Base-by-base conservation (phyloP, 495 filamentous ascomycete species). In the Penicillium samsonianum region DNA sequence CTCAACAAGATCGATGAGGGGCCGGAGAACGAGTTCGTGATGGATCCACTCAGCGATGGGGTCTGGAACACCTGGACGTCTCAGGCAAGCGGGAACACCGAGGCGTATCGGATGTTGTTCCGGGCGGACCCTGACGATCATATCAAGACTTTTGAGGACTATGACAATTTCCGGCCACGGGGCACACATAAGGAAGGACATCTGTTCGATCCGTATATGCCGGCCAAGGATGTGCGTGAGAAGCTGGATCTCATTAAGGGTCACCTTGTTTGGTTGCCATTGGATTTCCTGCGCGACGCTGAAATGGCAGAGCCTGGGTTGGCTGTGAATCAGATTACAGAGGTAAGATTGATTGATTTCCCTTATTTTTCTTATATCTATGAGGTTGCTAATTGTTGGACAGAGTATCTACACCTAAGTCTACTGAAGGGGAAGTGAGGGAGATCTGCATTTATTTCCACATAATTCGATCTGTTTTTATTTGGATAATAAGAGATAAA, bases 251-350 rank as follows among this genome's bases (percentile, higher is more conserved):
- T 82, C 60, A 84, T 97, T 67, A 88, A 84, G 70, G 94, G 93
- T 0, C 94, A 97, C 78, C 69, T 98, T 26, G 92, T 98, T 0
- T 97, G 93, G 93, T 90, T 96, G 87, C 92, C 91, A 46, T 65
- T 97, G 61, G 84, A 93, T 40, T 98, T 96, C 65, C 71, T 97
- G 65, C 75, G 79, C 58, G 88, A 96, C 61, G 92, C 87, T 0
- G 80, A 87, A 61, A 94, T 97, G 93, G 93, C 92, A 0, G 94
- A 97, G 76, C 87, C 82, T 65, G 94, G 93, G 0, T 63, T 92
- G 74, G 79, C 85, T 65, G 79, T 92, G 57, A 92, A 92, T 71
- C 71, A 78, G 17, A 84, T 80, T 61, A 92, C 89, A 0, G 88
- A 91, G 78, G 77, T 78, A 61, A 69, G 74, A 64, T 2, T 22